Evolutionary conservation across 2,329 filamentous ascomycete genomes (phyloP).

Genomic region (Drechslera avenae): DNA sequence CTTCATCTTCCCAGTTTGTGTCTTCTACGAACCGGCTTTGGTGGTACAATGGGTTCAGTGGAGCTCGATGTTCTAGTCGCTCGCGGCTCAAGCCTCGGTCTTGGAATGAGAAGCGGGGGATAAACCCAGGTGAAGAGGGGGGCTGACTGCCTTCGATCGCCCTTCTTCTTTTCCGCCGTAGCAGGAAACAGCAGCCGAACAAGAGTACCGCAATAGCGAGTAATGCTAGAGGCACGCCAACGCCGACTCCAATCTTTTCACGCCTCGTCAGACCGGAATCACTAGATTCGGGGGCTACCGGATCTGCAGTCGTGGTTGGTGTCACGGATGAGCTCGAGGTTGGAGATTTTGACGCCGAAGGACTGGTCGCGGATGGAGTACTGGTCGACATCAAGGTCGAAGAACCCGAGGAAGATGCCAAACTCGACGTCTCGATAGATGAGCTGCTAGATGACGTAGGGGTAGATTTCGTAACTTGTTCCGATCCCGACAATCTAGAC

Average conservation of each 20-base stretch:
- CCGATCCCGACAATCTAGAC: conserved; percentile 1
- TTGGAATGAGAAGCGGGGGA: conserved; percentile 44
- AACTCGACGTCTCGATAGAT: background rate
- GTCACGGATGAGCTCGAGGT: conserved; percentile 8
- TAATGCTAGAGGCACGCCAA: conserved; percentile 61
- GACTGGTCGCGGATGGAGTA: background rate
- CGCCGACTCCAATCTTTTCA: conserved; percentile 43
- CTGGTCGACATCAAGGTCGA: background rate
- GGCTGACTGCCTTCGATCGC: conserved; percentile 33
- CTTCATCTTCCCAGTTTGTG: conserved; percentile 42
- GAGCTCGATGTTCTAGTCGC: conserved; percentile 28
- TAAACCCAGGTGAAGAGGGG: conserved; percentile 45
- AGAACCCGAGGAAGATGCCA: background rate
- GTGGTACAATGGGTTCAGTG: conserved; percentile 26
- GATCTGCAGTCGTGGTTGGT: conserved; percentile 19
- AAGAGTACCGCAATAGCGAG: conserved; percentile 54
- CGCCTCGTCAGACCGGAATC: conserved; percentile 27
- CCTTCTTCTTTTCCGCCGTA: conserved; percentile 32
- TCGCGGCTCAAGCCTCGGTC: conserved; percentile 26
- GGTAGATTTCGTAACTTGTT: background rate
- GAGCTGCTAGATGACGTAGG: conserved; percentile 1
- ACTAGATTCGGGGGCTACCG: conserved; percentile 24
- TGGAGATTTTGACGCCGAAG: conserved; percentile 3
- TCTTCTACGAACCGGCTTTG: conserved; percentile 17
- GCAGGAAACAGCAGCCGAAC: conserved; percentile 34